Evolutionary conservation across 2,329 filamentous ascomycete species (phyloP), one percentile per base, ranked within the genome.

Genomic region (Didymella pinodella): DNA sequence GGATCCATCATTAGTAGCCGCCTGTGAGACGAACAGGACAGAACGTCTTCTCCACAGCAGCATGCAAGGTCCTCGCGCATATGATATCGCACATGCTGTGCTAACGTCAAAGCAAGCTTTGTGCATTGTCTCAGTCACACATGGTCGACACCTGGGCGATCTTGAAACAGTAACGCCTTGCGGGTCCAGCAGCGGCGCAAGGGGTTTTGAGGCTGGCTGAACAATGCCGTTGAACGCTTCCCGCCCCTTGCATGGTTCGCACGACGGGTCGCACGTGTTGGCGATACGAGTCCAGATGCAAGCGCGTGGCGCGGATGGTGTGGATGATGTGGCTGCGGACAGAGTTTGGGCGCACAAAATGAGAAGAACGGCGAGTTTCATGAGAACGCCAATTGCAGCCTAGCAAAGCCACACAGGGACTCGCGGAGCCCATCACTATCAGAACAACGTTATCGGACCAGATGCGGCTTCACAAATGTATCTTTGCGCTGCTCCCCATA

Each of bases 91-190:
- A 20, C 44, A 55, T 44, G 51, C 45, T 38, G 61, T 64, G 41
- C 47, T 20, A 50, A 59, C 46, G 56, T 59, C 56, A 14, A 50
- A 47, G 46, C 28, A 50, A 50, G 50, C 56, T 59, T 59, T 47
- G 20, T 36, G 46, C 47, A 44, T 48, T 57, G 60, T 59, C 57
- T 59, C 51, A 53, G 60, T 63, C 11, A 46, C 57, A 65, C 60
- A 61, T 57, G 60, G 60, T 6, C 20, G 50, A 32, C 56, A 57
- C 44, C 29, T 38, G 38, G 48, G 44, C 38, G 14, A 32, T 50
- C 28, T 7, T 53, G 62, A 55, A 55, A 59, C 55, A 14, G 57
- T 60, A 56, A 55, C 44, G 51, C 40, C 40, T 49, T 45, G 22
- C 18, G 43, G 40, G 28, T 44, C 45, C 16, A 22, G 14, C 14